Percentiles rank a stretch among this genome's conserved stretches.
Evolutionary conservation across 2,329 filamentous ascomycete genomes (phyloP).

Genomic region (Colletotrichum sp.): DNA sequence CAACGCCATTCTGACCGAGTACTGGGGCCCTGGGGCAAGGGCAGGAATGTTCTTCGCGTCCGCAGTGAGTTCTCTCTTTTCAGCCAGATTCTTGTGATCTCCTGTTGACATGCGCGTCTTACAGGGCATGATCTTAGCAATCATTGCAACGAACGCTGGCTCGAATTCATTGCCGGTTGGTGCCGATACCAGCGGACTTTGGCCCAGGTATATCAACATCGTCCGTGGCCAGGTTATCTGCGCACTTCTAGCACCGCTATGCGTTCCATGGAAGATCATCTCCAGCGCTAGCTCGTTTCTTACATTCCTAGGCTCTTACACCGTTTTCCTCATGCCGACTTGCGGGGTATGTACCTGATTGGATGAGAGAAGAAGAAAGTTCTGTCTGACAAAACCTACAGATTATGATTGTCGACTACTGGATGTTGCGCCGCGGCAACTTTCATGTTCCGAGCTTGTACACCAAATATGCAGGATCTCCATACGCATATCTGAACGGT

Average conservation of each 20-base stretch:
- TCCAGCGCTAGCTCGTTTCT: constrained; percentile 25
- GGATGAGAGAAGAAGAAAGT: too few relatives aligned
- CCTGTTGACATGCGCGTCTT: background rate
- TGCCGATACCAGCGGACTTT: constrained; percentile 32
- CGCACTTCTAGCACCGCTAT: constrained; percentile 31
- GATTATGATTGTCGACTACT: constrained; percentile 39
- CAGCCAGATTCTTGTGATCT: fast-evolving
- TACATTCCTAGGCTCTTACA: constrained; percentile 27
- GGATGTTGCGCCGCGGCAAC: constrained; percentile 35
- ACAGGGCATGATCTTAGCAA: background rate
- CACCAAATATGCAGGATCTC: constrained; percentile 20
- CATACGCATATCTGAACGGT: background rate
- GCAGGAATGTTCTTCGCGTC: constrained; percentile 43
- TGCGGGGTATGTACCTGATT: constrained; percentile 18
- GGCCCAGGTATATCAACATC: constrained; percentile 34
- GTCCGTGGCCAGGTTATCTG: constrained; percentile 33
- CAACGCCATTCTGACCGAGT: constrained; percentile 39
- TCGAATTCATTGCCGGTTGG: constrained; percentile 36
- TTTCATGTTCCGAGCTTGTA: constrained; percentile 33
- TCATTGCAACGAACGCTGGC: constrained; percentile 25
- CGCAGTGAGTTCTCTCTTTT: constrained; percentile 12
- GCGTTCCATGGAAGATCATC: constrained; percentile 36
- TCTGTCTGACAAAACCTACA: constrained; percentile 20
- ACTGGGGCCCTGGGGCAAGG: constrained; percentile 40
- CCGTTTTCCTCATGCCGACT: constrained; percentile 37